phyloP scores from a whole-genome alignment of 306 rosid genomes.

The Rosa multiflora region DNA sequence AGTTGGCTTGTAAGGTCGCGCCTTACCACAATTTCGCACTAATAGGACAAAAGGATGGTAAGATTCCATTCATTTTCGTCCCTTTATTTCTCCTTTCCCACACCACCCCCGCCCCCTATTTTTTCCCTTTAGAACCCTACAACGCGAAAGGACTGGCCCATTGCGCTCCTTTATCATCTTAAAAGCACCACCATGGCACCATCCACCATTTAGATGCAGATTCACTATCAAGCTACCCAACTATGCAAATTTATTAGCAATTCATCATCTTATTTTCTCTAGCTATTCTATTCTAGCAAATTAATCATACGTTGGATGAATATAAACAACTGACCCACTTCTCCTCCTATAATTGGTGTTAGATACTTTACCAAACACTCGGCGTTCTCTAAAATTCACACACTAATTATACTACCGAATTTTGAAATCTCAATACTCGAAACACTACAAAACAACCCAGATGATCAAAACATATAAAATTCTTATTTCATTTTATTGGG shows the following conservation, averaged over 20 bases:
- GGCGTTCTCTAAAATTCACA: not conserved
- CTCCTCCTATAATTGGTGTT: no score
- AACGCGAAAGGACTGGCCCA: not conserved
- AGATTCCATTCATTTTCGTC: slow-evolving; percentile 3
- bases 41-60: not conserved
- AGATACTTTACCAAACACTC: not conserved
- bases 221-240: not conserved
- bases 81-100: not conserved
- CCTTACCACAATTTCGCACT: not conserved
- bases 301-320: not conserved
- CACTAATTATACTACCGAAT: not conserved
- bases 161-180: not conserved
- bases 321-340: not conserved
- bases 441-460: not conserved
- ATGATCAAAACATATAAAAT: not conserved
- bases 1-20: not conserved
- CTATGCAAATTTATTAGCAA: not conserved
- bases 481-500: not conserved
- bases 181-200: slow-evolving; percentile 2
- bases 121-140: not conserved
- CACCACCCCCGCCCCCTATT: no score
- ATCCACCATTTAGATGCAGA: not conserved
- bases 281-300: not conserved
- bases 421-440: no score
- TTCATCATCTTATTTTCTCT: not conserved